Evolutionary conservation across 768 basidiomycete genomes (phyloP), one percentile per base, ranked within the genome.

Genomic region (Suillus placidus): DNA sequence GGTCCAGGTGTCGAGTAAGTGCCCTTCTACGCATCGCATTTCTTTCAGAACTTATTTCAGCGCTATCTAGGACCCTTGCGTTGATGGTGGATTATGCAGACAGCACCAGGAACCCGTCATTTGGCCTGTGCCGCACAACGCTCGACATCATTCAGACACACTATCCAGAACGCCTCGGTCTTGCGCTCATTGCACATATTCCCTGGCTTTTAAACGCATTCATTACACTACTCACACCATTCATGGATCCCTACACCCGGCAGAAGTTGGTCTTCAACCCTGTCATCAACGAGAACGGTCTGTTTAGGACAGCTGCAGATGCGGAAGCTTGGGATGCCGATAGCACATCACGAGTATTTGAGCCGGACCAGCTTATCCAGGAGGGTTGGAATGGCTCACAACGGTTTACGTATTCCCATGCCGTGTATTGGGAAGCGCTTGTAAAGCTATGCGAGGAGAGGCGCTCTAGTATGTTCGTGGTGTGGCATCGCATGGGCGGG

Each of bases 131-230:
- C 7, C 77, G 80, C 9, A 72, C 69, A 30, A 79, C 83, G 12
- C 81, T 90, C 61, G 77, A 82, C 73, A 90, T 93, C 69, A 81
- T 94, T 18, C 93, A 94, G 71, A 84, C 87, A 26, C 92, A 95
- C 72, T 95, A 94, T 71, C 93, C 93, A 0, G 95, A 97, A 74
- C 87, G 95, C 4, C 87, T 97, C 43, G 93, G 92, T 26, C 73
- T 81, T 18, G 85, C 93, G 1, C 76, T 93, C 43, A 86, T 94
- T 71, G 81, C 89, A 65, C 91, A 95, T 70, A 83, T 95, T n/a
- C 94, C 94, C 7, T 94, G 88, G 80, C 72, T 93, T 60, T 72
- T 94, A 60, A 86, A 85, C 62, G 82, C 86, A 1, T 94, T 94
- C 78, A 89, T 87, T 82, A 92, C 89, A 69, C 76, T 93, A 70